phyloP scores from a whole-genome alignment of 2,329 filamentous ascomycete genomes.

The Cadophora malorum region DNA sequence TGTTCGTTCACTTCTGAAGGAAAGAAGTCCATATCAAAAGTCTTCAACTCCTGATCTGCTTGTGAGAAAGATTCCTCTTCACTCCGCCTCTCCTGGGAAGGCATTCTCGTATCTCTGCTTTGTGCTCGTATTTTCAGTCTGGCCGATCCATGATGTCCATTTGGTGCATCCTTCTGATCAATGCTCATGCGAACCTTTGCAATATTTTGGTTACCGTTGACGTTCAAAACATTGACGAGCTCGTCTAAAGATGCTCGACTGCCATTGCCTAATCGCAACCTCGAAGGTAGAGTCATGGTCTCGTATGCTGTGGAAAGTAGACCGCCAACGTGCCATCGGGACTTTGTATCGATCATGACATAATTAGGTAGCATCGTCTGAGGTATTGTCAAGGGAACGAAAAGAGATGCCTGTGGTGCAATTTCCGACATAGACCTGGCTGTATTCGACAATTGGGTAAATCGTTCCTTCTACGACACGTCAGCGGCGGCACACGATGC shows the following conservation, averaged over 20 bases:
- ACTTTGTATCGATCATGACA: slow-evolving; percentile 65
- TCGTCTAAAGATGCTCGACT: slow-evolving; percentile 60
- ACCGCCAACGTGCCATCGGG: slow-evolving; percentile 81
- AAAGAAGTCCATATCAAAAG: slow-evolving; percentile 48
- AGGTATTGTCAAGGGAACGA: slow-evolving; percentile 75
- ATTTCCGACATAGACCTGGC: slow-evolving; percentile 75
- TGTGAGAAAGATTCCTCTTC: slow-evolving; percentile 37
- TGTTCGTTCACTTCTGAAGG: slow-evolving; percentile 38
- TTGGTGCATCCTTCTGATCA: slow-evolving; percentile 33
- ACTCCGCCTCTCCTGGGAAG: slow-evolving; percentile 49
- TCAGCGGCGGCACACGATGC: slow-evolving; percentile 26
- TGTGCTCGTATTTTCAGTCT: slow-evolving; percentile 25
- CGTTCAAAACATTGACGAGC: slow-evolving; percentile 71
- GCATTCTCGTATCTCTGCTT: slow-evolving; percentile 36
- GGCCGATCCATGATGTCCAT: slow-evolving; percentile 31
- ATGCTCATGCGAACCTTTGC: slow-evolving; percentile 73
- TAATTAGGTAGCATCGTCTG: slow-evolving; percentile 62
- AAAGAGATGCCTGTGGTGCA: slow-evolving; percentile 73
- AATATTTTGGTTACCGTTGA: slow-evolving; percentile 80
- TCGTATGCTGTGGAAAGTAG: slow-evolving; percentile 80
- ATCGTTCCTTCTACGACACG: slow-evolving; percentile 60
- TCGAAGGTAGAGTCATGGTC: slow-evolving; percentile 76
- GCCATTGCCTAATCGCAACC: slow-evolving; percentile 60
- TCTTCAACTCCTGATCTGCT: slow-evolving; percentile 41
- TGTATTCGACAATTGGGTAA: slow-evolving; percentile 73